Evolutionary conservation across 495 filamentous ascomycete species (phyloP).

Genomic region (Daldinia loculata): DNA sequence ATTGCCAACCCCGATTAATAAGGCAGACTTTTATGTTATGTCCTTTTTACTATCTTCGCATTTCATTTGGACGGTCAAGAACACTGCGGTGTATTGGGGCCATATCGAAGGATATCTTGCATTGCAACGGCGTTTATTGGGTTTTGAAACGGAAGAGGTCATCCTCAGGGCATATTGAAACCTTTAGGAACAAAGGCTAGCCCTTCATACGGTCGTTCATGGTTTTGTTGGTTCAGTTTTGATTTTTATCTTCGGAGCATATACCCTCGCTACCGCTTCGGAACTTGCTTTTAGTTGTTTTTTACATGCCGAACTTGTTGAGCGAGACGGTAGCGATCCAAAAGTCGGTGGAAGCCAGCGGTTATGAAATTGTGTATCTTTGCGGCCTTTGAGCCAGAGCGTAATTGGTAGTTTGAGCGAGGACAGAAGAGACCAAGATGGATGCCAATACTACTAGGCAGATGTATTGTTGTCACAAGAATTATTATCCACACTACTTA

Average conservation of each 20-base stretch:
- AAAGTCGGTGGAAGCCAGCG: conserved; percentile 28
- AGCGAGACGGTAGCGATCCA: conserved; percentile 24
- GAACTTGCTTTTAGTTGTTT: conserved; percentile 14
- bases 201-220: conserved; percentile 43
- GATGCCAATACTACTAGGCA: neutral
- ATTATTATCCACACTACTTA: conserved; percentile 13
- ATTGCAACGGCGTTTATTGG: conserved; percentile 45
- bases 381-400: conserved; percentile 19
- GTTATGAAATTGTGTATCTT: conserved; percentile 2
- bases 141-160: conserved; percentile 31
- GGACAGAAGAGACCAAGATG: neutral
- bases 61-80: conserved; percentile 11
- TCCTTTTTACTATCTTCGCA: neutral
- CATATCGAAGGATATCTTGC: conserved; percentile 37
- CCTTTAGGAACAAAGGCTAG: conserved; percentile 34
- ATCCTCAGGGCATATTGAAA: conserved; percentile 37
- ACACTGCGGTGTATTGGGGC: conserved; percentile 11
- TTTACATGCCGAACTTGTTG: conserved; percentile 24
- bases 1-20: conserved; percentile 92
- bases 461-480: conserved; percentile 6
- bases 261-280: conserved; percentile 48
- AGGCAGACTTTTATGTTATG: neutral
- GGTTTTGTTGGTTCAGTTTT: conserved; percentile 29
- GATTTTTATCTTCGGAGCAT: conserved; percentile 38
- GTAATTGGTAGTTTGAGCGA: neutral